Percentiles rank a stretch among this genome's conserved stretches.
These are phyloP conservation scores for Mallotus nudiflorus DNA, from an alignment of 345 rosid genomes.

Conservation along the genomic window DNA sequence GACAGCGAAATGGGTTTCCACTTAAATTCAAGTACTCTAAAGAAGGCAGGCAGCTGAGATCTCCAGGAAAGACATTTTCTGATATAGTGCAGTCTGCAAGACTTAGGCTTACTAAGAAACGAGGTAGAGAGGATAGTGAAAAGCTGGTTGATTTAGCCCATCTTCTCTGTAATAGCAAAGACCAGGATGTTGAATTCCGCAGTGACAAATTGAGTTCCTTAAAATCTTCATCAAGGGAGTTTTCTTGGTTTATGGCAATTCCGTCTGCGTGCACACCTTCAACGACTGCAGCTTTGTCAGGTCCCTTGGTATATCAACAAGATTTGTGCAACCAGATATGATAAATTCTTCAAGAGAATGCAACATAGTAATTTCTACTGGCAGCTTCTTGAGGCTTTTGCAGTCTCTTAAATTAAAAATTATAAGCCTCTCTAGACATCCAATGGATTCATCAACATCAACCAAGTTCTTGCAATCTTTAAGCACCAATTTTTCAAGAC, in stretches of 20 bases:
- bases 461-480: slow-evolving; percentile 19
- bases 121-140: slow-evolving; percentile 10
- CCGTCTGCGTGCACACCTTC: slow-evolving; percentile 25
- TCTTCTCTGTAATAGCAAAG: slow-evolving; percentile 15
- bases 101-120: slow-evolving; percentile 18
- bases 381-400: slow-evolving; percentile 20
- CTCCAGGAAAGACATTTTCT: slow-evolving; percentile 17
- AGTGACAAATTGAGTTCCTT: slow-evolving; percentile 1
- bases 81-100: slow-evolving; percentile 18
- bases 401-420: slow-evolving; percentile 21
- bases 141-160: slow-evolving; percentile 2
- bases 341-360: slow-evolving; percentile 18
- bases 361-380: slow-evolving; percentile 9
- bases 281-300: slow-evolving; percentile 21
- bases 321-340: slow-evolving; percentile 20
- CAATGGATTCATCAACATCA: slow-evolving; percentile 24
- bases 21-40: slow-evolving; percentile 17
- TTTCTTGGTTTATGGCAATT: slow-evolving; percentile 4
- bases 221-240: slow-evolving; percentile 3
- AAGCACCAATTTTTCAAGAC: slow-evolving; percentile 26
- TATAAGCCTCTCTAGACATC: slow-evolving; percentile 14
- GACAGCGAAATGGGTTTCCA: slow-evolving; percentile 12
- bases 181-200: slow-evolving; percentile 23
- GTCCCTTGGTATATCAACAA: slow-evolving; percentile 9
- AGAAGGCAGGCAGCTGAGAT: slow-evolving; percentile 17